A percentile compares a stretch with the other conserved stretches of the same genome.
Conservation (phyloP, 768 basidiomycete species). For the Collybia sp. region DNA sequence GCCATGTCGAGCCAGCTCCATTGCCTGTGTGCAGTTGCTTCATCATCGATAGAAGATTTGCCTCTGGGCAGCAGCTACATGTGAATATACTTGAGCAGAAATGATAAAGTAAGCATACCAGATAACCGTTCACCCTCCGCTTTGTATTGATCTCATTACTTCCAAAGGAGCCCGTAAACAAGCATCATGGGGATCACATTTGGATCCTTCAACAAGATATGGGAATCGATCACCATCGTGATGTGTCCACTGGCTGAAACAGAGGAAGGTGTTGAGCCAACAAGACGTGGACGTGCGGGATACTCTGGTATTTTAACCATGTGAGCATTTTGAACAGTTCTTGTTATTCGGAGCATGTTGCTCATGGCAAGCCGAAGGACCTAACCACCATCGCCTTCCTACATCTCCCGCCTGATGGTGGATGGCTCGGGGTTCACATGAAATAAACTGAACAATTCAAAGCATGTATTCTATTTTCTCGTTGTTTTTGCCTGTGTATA, state of each 20-base stretch:
- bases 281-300: conserved; percentile 88
- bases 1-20: too few relatives aligned
- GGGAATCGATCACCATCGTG: conserved; percentile 87
- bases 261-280: conserved; percentile 86
- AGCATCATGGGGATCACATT: conserved; percentile 73
- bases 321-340: conserved; percentile 41
- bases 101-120: too few relatives aligned
- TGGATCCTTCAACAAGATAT: conserved; percentile 89
- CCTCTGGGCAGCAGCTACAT: too few relatives aligned
- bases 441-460: too few relatives aligned
- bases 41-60: too few relatives aligned
- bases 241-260: conserved; percentile 90
- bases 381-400: neutral
- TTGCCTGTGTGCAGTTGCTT: too few relatives aligned
- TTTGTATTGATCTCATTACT: too few relatives aligned
- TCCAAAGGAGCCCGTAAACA: neutral
- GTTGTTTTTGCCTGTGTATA: neutral
- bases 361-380: neutral
- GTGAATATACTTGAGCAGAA: too few relatives aligned
- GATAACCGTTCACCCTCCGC: too few relatives aligned
- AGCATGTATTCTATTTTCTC: too few relatives aligned
- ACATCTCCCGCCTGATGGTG: too few relatives aligned
- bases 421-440: too few relatives aligned
- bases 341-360: neutral
- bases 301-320: conserved; percentile 95